Evolutionary conservation across 2,329 filamentous ascomycete species (phyloP), one percentile per base, ranked within the genome.

Genomic region (Talaromyces marneffei): DNA sequence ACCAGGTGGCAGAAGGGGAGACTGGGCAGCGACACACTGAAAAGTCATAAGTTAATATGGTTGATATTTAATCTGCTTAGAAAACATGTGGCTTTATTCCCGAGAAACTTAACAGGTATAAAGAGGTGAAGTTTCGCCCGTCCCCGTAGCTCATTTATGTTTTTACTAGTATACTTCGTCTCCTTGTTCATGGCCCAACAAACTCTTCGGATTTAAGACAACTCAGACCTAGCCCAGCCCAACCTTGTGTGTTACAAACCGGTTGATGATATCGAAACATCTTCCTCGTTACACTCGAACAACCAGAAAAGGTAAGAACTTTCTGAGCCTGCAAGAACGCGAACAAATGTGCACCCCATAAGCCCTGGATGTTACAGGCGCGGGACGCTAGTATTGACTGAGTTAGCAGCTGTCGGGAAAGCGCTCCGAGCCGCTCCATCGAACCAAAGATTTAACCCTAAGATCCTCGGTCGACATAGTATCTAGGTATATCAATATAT

Each of bases 381-480:
- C 40, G 25, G 25, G 4, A 20, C 27, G 23, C 56, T 62, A 59
- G 56, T 37, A 50, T 46, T 46, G 44, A 62, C 56, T 25, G 14
- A 39, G 48, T 50, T 59, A 62, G 60, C 39, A 59, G 55, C 56
- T 48, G 46, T 56, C 56, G 60, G 60, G 40, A 46, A 59, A 58
- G 27, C 56, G 56, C 56, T 29, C 56, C 60, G 60, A 58, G 52
- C 60, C 60, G 56, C 37, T 33, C 33, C 33, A 50, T 46, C 60
- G 25, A 31, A 16, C 59, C 42, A 40, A 40, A 59, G 46, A 53
- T 33, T 35, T 23, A 27, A 35, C 29, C 48, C 29, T 52, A 52
- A 33, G 18, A 52, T 23, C 29, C n/a, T 52, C 27, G 20, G 10
- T 35, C 29, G 48, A 33, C n/a, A 29, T n/a, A 29, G 33, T 12